Percentiles rank a stretch among this genome's conserved stretches.
Conservation (phyloP, 106 monocot species). For the Dioscorea alata region DNA sequence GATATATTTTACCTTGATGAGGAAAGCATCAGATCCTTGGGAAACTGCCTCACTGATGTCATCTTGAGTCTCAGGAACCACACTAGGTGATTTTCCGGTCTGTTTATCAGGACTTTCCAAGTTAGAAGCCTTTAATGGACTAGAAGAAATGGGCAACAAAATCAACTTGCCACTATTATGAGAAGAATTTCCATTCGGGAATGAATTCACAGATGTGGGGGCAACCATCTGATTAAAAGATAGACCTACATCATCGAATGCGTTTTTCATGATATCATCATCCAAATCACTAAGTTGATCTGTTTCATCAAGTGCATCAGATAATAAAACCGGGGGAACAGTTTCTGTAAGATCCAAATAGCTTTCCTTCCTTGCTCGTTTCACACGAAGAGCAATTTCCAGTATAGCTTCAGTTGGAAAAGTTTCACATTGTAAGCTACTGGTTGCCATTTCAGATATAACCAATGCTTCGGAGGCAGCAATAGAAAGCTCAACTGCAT, state of each 20-base stretch:
- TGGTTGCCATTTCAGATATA: constrained; percentile 49
- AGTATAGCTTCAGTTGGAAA: constrained; percentile 33
- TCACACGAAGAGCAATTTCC: constrained; percentile 58
- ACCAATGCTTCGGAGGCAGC: constrained; percentile 81
- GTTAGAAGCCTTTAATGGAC: neutral
- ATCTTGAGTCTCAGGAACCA: constrained; percentile 5
- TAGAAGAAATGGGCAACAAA: neutral
- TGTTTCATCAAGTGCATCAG: constrained; percentile 32
- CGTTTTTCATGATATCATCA: constrained; percentile 50
- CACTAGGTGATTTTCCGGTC: constrained; percentile 1
- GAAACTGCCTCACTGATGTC: neutral
- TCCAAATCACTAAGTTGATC: constrained; percentile 58
- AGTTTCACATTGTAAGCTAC: constrained; percentile 20
- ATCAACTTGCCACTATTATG: neutral
- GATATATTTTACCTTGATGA: constrained; percentile 2
- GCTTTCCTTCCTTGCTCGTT: constrained; percentile 40
- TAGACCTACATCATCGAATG: constrained; percentile 69
- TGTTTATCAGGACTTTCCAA: constrained; percentile 6
- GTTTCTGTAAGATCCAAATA: constrained; percentile 14
- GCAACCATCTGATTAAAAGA: constrained; percentile 22
- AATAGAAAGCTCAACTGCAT: constrained; percentile 74
- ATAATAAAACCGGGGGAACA: constrained; percentile 6
- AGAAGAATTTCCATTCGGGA: constrained; percentile 2
- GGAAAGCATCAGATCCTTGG: neutral
- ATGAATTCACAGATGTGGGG: constrained; percentile 9